phyloP scores from a whole-genome alignment of 2,329 filamentous ascomycete species.

The Ophiostoma fasciatum region DNA sequence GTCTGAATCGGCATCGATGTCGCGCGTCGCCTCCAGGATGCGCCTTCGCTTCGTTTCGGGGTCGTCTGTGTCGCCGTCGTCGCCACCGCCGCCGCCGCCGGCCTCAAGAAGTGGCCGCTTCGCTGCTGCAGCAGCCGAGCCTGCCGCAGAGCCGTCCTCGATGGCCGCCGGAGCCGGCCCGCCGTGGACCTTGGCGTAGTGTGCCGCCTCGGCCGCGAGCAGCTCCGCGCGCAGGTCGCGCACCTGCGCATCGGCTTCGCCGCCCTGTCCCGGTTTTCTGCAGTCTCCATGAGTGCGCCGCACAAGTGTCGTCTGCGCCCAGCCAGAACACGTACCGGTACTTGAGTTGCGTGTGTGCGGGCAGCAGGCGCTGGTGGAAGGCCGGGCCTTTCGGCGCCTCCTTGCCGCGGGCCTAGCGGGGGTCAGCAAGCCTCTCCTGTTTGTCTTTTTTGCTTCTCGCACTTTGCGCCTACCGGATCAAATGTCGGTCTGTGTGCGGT shows the following conservation, averaged over 20 bases:
- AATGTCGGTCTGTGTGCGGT: slow-evolving; percentile 79
- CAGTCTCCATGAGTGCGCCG: too few relatives aligned
- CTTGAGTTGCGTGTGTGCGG: slow-evolving; percentile 88
- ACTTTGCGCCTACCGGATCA: slow-evolving; percentile 78
- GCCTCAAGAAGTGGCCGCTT: slow-evolving; percentile 12
- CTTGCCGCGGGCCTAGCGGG: slow-evolving; percentile 66
- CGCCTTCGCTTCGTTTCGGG: slow-evolving; percentile 69
- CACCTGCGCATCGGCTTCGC: slow-evolving; percentile 49
- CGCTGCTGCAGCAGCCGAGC: slow-evolving; percentile 7
- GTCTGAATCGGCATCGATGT: slow-evolving; percentile 63
- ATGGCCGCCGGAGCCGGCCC: slow-evolving; percentile 23
- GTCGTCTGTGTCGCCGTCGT: slow-evolving; percentile 44
- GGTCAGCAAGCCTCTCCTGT: too few relatives aligned
- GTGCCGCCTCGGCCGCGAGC: slow-evolving; percentile 70
- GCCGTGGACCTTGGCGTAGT: slow-evolving; percentile 75
- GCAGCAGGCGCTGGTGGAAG: slow-evolving; percentile 90
- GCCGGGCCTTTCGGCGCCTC: slow-evolving; percentile 85
- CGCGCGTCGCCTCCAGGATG: slow-evolving; percentile 74
- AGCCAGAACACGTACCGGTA: slow-evolving; percentile 56
- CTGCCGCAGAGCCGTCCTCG: slow-evolving; percentile 18
- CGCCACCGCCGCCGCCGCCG: slow-evolving; percentile 9
- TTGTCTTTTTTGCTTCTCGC: too few relatives aligned
- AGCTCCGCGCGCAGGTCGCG: slow-evolving; percentile 77
- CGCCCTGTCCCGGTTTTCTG: slow-evolving; percentile 88
- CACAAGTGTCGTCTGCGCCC: too few relatives aligned